Percentiles rank a stretch among this genome's conserved stretches.
Evolutionary conservation across 2,329 filamentous ascomycete genomes (phyloP).

Genomic region (Aspergillus melleus): DNA sequence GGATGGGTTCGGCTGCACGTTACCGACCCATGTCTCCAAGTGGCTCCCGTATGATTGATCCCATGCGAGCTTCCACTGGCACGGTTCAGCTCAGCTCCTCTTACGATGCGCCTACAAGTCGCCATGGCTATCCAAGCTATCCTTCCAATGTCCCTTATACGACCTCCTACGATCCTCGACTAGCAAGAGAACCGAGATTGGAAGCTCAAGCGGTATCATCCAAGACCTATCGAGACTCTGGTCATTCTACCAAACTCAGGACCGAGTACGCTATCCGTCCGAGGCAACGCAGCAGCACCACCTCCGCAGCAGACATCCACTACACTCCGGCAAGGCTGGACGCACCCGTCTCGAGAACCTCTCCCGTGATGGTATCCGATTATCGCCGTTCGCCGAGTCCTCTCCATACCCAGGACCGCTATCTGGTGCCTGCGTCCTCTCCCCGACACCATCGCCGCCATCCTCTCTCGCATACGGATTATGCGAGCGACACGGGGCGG

Average conservation of each 20-base stretch:
- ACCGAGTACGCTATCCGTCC: slow-evolving; percentile 42
- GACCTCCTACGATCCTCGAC: slow-evolving; percentile 29
- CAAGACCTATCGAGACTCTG: slow-evolving; percentile 32
- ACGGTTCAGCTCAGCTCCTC: slow-evolving; percentile 37
- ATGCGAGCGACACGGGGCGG: slow-evolving; percentile 38
- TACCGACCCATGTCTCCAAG: slow-evolving; percentile 38
- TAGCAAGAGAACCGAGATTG: slow-evolving; percentile 25
- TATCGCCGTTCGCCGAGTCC: slow-evolving; percentile 36
- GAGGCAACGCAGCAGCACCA: slow-evolving; percentile 37
- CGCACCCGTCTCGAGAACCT: slow-evolving; percentile 28
- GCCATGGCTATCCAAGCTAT: slow-evolving; percentile 31
- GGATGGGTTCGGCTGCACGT: slow-evolving; percentile 32
- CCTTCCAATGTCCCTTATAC: slow-evolving; percentile 32
- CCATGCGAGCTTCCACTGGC: slow-evolving; percentile 43
- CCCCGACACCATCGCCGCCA: slow-evolving; percentile 30
- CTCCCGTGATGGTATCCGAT: slow-evolving; percentile 29
- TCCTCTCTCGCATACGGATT: slow-evolving; percentile 35
- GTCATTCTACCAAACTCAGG: slow-evolving; percentile 32
- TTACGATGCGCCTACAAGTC: slow-evolving; percentile 32
- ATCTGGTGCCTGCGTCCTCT: slow-evolving; percentile 33
- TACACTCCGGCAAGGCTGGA: slow-evolving; percentile 27
- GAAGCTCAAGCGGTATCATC: slow-evolving; percentile 37
- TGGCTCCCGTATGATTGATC: slow-evolving; percentile 34
- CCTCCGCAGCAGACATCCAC: slow-evolving; percentile 29
- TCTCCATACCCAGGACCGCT: slow-evolving; percentile 33